A percentile compares a stretch with the other conserved stretches of the same genome.
These are phyloP conservation scores for Hypoxylon subgilvum DNA, from an alignment of 495 filamentous ascomycete genomes.

Conservation along the genomic window DNA sequence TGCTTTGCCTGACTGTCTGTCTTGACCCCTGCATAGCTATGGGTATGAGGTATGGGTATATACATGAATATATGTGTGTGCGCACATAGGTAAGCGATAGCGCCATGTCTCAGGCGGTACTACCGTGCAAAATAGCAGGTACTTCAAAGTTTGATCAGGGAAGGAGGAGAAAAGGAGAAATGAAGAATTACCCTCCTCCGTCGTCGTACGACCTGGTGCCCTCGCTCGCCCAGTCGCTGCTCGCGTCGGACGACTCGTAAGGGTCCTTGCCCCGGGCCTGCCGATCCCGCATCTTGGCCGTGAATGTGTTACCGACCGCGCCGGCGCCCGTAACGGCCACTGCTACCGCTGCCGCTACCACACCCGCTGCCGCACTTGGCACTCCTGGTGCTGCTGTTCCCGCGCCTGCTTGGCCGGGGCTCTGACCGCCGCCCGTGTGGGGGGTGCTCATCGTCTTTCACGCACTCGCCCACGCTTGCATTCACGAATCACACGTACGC, in stretches of 20 bases:
- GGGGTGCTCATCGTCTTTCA: constrained; percentile 10
- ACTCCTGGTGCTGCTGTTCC: background rate
- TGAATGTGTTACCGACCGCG: constrained; percentile 32
- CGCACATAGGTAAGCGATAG: background rate
- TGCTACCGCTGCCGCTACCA: background rate
- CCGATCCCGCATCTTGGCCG: constrained; percentile 54
- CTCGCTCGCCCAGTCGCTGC: constrained; percentile 24
- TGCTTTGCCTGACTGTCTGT: too few relatives aligned
- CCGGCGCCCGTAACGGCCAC: background rate
- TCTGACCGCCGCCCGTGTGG: constrained; percentile 1
- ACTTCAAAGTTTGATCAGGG: background rate
- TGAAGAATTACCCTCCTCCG: constrained; percentile 12
- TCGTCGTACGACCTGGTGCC: constrained; percentile 6
- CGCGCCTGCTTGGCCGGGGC: background rate
- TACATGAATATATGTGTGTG: too few relatives aligned
- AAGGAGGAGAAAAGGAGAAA: background rate
- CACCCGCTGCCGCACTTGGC: background rate
- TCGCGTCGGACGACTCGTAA: constrained; percentile 44
- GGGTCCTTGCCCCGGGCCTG: constrained; percentile 62
- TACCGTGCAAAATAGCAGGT: too few relatives aligned
- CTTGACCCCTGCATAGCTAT: too few relatives aligned
- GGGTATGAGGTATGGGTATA: too few relatives aligned
- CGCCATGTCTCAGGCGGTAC: too few relatives aligned
- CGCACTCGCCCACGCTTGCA: too few relatives aligned
- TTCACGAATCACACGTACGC: too few relatives aligned